phyloP scores from a whole-genome alignment of 140 eudicot genomes.

The Senecio squalidus region DNA sequence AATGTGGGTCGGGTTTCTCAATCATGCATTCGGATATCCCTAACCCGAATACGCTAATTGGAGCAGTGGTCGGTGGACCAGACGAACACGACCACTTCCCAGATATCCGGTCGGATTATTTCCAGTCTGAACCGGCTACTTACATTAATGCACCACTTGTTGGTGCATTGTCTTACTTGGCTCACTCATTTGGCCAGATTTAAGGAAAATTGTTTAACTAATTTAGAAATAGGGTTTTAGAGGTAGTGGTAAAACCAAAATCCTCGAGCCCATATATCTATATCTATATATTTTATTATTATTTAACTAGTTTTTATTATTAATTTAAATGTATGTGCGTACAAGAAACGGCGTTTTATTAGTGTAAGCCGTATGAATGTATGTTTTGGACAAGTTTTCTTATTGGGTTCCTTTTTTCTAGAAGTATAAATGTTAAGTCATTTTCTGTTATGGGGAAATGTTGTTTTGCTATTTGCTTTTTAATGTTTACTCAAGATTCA shows the following conservation, averaged over 20 bases:
- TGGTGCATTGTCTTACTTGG: constrained; percentile 83
- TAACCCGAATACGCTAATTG: constrained; percentile 66
- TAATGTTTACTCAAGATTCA: neutral
- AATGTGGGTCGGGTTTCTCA: constrained; percentile 69
- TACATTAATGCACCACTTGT: constrained; percentile 95
- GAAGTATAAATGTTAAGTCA: neutral
- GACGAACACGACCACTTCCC: constrained; percentile 81
- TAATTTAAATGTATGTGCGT: constrained; percentile 28
- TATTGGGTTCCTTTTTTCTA: neutral
- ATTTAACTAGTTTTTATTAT: constrained; percentile 1
- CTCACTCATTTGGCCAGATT: constrained; percentile 95
- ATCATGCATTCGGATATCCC: constrained; percentile 61
- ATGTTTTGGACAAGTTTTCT: neutral
- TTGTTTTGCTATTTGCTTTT: too few species aligned
- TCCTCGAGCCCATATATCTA: constrained; percentile 34
- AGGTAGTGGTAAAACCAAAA: constrained; percentile 22
- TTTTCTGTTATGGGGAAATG: neutral
- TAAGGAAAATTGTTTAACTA: constrained; percentile 10
- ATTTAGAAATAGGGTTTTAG: constrained; percentile 5
- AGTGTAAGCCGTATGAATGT: constrained; percentile 31
- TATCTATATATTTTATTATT: constrained; percentile 16
- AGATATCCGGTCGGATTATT: constrained; percentile 76
- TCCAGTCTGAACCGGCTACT: constrained; percentile 94
- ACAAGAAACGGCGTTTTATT: constrained; percentile 41
- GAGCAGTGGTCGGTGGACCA: constrained; percentile 96